These are phyloP conservation scores for Dalbergia cultrata DNA, from an alignment of 306 rosid genomes.

Conservation along the genomic window DNA sequence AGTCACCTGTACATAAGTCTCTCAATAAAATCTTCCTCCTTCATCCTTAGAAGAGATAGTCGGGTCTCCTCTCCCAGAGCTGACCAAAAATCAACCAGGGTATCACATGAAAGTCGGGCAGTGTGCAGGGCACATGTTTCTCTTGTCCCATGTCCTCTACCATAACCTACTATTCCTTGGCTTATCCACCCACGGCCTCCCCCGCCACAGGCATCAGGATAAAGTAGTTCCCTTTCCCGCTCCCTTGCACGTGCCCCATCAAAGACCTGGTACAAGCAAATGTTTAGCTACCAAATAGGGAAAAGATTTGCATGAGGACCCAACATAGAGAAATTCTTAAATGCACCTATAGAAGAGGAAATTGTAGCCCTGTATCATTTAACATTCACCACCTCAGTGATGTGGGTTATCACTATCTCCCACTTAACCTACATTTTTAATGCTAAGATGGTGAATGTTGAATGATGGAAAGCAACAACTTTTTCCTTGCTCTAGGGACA, in stretches of 20 bases:
- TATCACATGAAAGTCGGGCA: constrained; percentile 97
- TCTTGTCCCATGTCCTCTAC: constrained; percentile 97
- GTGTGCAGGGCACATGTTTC: constrained; percentile 98
- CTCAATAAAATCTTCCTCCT: constrained; percentile 99
- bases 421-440: neutral
- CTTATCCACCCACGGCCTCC: constrained; percentile 99
- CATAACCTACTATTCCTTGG: constrained; percentile 88
- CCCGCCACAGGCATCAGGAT: constrained; percentile 99
- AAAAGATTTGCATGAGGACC: constrained; percentile 12
- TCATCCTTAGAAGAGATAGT: constrained; percentile 94
- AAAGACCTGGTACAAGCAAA: constrained; percentile 75
- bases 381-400: neutral
- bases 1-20: constrained; percentile 98
- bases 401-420: neutral
- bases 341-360: neutral
- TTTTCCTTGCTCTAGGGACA: neutral
- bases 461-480: neutral
- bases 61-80: constrained; percentile 98
- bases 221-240: constrained; percentile 95
- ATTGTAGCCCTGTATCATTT: neutral
- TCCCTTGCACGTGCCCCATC: constrained; percentile 97
- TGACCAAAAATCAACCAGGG: constrained; percentile 98
- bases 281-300: constrained; percentile 44
- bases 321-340: neutral
- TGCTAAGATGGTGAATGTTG: neutral